Evolutionary conservation across 2,329 filamentous ascomycete species (phyloP).

Genomic region (Cercospora sojina): DNA sequence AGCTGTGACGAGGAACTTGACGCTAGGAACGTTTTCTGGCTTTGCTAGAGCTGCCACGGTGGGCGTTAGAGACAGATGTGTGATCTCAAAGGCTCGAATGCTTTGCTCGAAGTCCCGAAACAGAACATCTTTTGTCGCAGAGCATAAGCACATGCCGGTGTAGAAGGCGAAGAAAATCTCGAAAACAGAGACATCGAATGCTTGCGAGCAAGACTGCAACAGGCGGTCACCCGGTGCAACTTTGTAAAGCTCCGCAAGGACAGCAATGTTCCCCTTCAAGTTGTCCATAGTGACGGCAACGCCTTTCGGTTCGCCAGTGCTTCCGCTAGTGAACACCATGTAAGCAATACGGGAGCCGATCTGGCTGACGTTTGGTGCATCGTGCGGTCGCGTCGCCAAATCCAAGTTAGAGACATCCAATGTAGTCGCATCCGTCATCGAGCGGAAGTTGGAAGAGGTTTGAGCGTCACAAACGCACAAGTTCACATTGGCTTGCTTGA

Average conservation of each 20-base stretch:
- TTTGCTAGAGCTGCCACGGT: constrained; percentile 77
- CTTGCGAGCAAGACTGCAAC: constrained; percentile 79
- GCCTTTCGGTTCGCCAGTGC: constrained; percentile 76
- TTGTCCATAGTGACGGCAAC: constrained; percentile 75
- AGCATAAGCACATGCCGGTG: constrained; percentile 74
- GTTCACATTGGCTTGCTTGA: constrained; percentile 58
- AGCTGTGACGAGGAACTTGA: constrained; percentile 75
- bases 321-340: constrained; percentile 80
- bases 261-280: constrained; percentile 71
- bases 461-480: constrained; percentile 46
- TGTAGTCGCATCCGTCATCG: constrained; percentile 10
- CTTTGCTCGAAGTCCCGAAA: constrained; percentile 69
- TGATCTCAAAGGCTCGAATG: constrained; percentile 64
- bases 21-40: constrained; percentile 65
- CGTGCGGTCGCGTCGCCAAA: constrained; percentile 40
- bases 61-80: constrained; percentile 81
- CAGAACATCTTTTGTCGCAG: constrained; percentile 69
- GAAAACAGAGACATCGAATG: constrained; percentile 84
- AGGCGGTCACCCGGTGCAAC: constrained; percentile 56
- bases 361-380: constrained; percentile 31
- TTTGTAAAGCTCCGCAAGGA: constrained; percentile 67
- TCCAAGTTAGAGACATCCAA: constrained; percentile 38
- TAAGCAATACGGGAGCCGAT: constrained; percentile 61
- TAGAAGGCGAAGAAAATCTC: constrained; percentile 87
- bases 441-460: constrained; percentile 20